Evolutionary conservation across 1,139 yeast genomes (phyloP).

Genomic region (Saccharomyces hybrid): DNA sequence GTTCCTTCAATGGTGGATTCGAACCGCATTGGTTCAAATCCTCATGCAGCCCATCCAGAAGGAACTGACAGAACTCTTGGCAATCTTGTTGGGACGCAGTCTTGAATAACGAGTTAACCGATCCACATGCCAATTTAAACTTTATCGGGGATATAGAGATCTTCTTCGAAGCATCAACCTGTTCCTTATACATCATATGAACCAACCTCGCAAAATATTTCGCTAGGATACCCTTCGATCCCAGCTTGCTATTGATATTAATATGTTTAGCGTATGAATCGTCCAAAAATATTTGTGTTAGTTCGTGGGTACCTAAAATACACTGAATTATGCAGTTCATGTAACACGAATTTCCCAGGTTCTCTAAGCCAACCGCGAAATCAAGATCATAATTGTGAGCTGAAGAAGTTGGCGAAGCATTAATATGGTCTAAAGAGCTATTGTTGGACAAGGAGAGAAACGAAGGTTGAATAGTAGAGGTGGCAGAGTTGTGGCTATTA

Average conservation of each 20-base stretch:
- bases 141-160: conserved; percentile 36
- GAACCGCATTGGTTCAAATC: conserved; percentile 71
- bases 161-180: conserved; percentile 14
- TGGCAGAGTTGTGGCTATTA: neutral
- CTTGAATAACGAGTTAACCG: conserved; percentile 61
- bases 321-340: conserved; percentile 91
- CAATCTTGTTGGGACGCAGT: conserved; percentile 90
- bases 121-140: conserved; percentile 59
- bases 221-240: conserved; percentile 78
- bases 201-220: conserved; percentile 61
- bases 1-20: conserved; percentile 44
- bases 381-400: conserved; percentile 18
- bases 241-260: conserved; percentile 66
- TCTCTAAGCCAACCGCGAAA: conserved; percentile 55
- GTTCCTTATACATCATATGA: conserved; percentile 41
- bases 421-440: neutral
- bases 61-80: conserved; percentile 78
- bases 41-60: conserved; percentile 81
- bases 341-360: conserved; percentile 89
- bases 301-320: conserved; percentile 45
- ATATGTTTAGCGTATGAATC: conserved; percentile 64
- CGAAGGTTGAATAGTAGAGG: neutral
- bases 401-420: neutral
- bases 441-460: neutral
- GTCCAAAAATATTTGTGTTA: conserved; percentile 43